Evolutionary conservation across 2,329 filamentous ascomycete species (phyloP).

Genomic region (Penicillium olsonii): DNA sequence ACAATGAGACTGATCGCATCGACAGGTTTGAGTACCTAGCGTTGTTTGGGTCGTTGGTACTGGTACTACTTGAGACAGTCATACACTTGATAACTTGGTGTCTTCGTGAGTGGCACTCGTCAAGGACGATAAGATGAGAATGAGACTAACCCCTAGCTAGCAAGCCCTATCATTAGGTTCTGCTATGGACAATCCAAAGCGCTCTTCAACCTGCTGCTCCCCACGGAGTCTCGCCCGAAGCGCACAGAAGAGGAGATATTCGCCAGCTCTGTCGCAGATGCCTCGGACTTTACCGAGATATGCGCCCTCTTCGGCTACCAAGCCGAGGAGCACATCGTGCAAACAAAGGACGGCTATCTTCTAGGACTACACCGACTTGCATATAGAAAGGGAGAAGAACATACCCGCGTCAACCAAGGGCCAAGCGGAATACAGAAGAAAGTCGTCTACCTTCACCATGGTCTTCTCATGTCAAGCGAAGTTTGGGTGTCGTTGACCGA

Average conservation of each 20-base stretch:
- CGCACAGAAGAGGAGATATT: conserved; percentile 69
- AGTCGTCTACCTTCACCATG: conserved; percentile 92
- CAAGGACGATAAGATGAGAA: not conserved
- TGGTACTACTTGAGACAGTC: conserved; percentile 79
- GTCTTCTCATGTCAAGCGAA: conserved; percentile 97
- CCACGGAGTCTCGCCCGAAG: conserved; percentile 67
- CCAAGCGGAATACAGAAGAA: conserved; percentile 71
- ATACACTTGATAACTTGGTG: conserved; percentile 85
- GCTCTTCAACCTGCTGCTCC: conserved; percentile 77
- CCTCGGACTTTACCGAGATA: conserved; percentile 91
- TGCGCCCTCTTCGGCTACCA: conserved; percentile 89
- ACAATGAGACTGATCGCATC: conserved; percentile 9
- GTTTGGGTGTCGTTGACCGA: conserved; percentile 96
- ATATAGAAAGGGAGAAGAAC: conserved; percentile 79
- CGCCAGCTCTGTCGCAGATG: conserved; percentile 77
- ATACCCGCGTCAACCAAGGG: conserved; percentile 70
- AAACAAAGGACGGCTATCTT: conserved; percentile 91
- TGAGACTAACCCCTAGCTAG: conserved; percentile 46
- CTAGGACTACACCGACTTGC: conserved; percentile 86
- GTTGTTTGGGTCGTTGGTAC: conserved; percentile 76
- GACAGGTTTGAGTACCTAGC: conserved; percentile 81
- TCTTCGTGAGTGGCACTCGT: conserved; percentile 64
- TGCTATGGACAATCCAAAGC: conserved; percentile 80
- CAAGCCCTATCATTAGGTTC: conserved; percentile 75
- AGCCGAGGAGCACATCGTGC: conserved; percentile 93